Evolutionary conservation across 495 filamentous ascomycete genomes (phyloP), one percentile per base, ranked within the genome.

Genomic region (Daldinia childiae): DNA sequence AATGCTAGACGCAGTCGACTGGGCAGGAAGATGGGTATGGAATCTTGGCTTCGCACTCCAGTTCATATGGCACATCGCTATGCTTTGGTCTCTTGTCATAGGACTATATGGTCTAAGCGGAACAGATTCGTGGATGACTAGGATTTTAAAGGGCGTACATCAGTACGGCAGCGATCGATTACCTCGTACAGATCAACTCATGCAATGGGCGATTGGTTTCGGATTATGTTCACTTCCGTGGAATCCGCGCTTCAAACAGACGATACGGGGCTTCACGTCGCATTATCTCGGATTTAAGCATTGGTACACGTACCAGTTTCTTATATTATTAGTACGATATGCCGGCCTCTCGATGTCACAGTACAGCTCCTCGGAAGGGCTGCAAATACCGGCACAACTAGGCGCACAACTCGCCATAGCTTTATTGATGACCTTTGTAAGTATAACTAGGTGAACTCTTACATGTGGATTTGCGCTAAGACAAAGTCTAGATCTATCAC

Each of bases 191-290:
- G 77, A 82, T 62, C 62, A 58, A 71, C 64, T 88, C 79, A 66
- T 83, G 73, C 36, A 67, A 76, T 80, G 80, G 85, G 81, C 80
- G 15, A 79, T 90, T 27, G 65, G 84, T 21, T 78, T 86, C 2
- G 87, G 86, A 26, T 67, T 90, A 27, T 69, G 87, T 6, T 86
- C 90, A 2, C 76, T 89, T 12, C 93, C 90, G 88, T 97, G 92
- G 91, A 94, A 94, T 68, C 91, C 91, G 6, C 86, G 85, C 61
- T 83, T 93, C 73, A 84, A 85, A 66, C 79, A 90, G 68, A 88
- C 88, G 72, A 80, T 88, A n/a, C 83, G 86, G 59, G 88, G 90
- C 24, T 84, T 88, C 69, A 84, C 83, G 43, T 88, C 84, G 29
- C 88, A 90, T 60, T 86, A 94, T 60, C 78, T 82, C 9, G 91